phyloP scores from a whole-genome alignment of 495 filamentous ascomycete genomes.

The Penicillium goetzii region DNA sequence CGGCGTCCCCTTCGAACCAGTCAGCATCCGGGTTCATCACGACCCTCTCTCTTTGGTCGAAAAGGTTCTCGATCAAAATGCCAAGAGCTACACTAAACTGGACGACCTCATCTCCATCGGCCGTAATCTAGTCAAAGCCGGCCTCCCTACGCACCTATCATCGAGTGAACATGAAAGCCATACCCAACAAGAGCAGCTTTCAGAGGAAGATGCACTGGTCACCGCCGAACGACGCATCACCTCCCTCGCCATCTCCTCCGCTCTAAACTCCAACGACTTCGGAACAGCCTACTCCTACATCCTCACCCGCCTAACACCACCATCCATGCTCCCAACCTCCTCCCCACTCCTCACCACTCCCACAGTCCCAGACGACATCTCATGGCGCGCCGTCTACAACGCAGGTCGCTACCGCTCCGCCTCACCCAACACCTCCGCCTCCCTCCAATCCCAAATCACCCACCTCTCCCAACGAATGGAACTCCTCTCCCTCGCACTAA shows the following conservation, averaged over 20 bases:
- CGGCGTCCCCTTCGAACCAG: conserved; percentile 88
- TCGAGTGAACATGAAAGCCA: conserved; percentile 28
- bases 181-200: conserved; percentile 14
- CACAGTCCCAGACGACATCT: conserved; percentile 68
- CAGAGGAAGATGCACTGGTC: conserved; percentile 34
- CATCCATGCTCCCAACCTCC: conserved; percentile 37
- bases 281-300: conserved; percentile 97
- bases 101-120: conserved; percentile 84
- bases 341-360: conserved; percentile 31
- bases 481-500: conserved; percentile 80
- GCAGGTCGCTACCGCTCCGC: conserved; percentile 76
- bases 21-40: conserved; percentile 80
- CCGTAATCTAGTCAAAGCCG: conserved; percentile 73
- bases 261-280: conserved; percentile 86
- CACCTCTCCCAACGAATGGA: conserved; percentile 77
- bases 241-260: conserved; percentile 86
- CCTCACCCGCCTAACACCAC: conserved; percentile 62
- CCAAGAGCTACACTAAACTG: conserved; percentile 80
- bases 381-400: conserved; percentile 90
- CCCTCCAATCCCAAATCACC: conserved; percentile 44
- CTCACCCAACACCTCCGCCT: conserved; percentile 32
- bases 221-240: conserved; percentile 70
- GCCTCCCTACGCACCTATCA: conserved; percentile 45
- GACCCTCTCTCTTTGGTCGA: conserved; percentile 84
- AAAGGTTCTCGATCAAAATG: conserved; percentile 87